Percentiles rank a stretch among this genome's conserved stretches.
Evolutionary conservation across 805 yeast genomes (phyloP).

Genomic region (Saccharomycopsis lassenensis): DNA sequence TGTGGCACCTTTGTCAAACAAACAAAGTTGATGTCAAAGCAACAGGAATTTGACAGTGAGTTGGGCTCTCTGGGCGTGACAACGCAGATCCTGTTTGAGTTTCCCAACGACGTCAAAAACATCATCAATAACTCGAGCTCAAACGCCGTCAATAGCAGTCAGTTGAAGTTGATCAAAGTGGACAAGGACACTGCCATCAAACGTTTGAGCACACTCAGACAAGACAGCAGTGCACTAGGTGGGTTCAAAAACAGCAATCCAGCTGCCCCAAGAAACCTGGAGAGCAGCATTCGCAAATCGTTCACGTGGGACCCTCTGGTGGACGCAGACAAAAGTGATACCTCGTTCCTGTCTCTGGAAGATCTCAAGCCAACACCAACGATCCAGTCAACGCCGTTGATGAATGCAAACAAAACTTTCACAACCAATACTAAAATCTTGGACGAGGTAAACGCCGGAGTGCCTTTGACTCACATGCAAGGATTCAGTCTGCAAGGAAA

Average conservation of each 20-base stretch:
- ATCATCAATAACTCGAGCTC: constrained; percentile 10
- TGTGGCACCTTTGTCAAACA: constrained; percentile 34
- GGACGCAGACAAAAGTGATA: background rate
- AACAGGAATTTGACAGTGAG: constrained; percentile 23
- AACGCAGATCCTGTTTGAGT: constrained; percentile 18
- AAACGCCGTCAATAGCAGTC: constrained; percentile 9
- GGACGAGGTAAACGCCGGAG: constrained; percentile 16
- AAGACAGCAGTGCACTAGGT: too few relatives aligned
- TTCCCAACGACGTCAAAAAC: constrained; percentile 13
- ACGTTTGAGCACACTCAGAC: too few relatives aligned
- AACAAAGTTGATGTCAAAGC: constrained; percentile 33
- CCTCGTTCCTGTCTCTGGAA: background rate
- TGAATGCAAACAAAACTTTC: constrained; percentile 16
- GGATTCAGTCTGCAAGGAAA: constrained; percentile 42
- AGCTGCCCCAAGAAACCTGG: too few relatives aligned
- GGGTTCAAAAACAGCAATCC: too few relatives aligned
- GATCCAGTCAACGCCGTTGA: constrained; percentile 19
- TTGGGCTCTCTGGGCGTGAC: constrained; percentile 24
- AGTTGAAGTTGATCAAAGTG: constrained; percentile 8
- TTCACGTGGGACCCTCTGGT: background rate
- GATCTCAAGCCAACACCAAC: constrained; percentile 8
- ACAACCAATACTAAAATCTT: constrained; percentile 17
- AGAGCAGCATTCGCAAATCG: too few relatives aligned
- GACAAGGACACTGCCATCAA: constrained; percentile 2
- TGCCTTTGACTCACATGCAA: constrained; percentile 25